Conservation (phyloP, 441 rosid genomes). For the Aleurites moluccanus region DNA sequence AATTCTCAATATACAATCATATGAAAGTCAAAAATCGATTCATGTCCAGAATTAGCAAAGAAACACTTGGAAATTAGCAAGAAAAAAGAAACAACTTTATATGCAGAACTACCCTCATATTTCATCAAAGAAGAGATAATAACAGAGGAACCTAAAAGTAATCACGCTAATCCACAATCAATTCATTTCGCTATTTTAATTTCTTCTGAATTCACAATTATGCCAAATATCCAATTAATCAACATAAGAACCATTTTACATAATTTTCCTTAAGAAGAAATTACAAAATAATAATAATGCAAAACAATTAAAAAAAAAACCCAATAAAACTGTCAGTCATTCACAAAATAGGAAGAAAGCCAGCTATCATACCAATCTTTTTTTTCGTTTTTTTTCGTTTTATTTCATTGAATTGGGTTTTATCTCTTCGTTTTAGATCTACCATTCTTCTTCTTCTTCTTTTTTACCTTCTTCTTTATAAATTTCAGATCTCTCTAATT, state of each 20-base stretch:
- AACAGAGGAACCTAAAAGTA: constrained; percentile 11
- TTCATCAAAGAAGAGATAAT: too few relatives aligned
- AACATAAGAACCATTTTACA: neutral
- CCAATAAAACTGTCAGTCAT: constrained; percentile 13
- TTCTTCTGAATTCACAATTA: constrained; percentile 7
- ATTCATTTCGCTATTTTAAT: neutral
- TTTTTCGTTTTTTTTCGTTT: too few relatives aligned
- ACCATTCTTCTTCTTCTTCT: too few relatives aligned
- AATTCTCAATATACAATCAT: neutral
- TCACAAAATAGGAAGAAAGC: neutral
- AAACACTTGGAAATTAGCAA: neutral
- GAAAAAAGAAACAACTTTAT: neutral
- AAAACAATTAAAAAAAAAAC: neutral
- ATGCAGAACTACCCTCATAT: too few relatives aligned
- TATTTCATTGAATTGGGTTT: too few relatives aligned
- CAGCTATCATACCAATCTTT: too few relatives aligned
- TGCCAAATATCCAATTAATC: constrained; percentile 1
- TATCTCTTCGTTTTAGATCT: too few relatives aligned
- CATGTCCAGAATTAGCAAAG: neutral
- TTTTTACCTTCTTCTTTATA: too few relatives aligned
- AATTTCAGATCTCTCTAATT: too few relatives aligned
- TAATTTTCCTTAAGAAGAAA: neutral
- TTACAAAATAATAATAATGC: neutral
- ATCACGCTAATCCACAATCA: neutral
- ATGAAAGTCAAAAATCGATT: neutral